phyloP scores from a whole-genome alignment of 1,139 yeast genomes.

The Yamadazyma triangularis region DNA sequence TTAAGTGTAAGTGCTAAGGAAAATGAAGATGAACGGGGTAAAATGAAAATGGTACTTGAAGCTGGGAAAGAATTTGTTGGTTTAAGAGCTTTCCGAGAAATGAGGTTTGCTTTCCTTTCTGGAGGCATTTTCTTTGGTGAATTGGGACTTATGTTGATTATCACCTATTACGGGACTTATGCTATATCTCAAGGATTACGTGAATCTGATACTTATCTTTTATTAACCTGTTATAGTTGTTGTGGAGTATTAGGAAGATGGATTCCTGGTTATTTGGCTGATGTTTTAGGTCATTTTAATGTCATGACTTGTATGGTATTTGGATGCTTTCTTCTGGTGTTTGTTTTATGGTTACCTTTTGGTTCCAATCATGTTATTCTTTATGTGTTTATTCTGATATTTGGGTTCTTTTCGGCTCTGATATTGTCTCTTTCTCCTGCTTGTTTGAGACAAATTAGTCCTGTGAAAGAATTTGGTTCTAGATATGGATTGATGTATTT shows the following conservation, averaged over 20 bases:
- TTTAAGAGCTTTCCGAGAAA: constrained; percentile 8
- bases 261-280: constrained; percentile 52
- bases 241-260: constrained; percentile 54
- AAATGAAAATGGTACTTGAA: background rate
- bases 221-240: constrained; percentile 52
- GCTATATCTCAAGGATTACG: constrained; percentile 50
- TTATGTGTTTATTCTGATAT: constrained; percentile 40
- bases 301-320: constrained; percentile 39
- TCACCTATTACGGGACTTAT: constrained; percentile 51
- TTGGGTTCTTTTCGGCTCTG: constrained; percentile 40
- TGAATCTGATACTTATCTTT: constrained; percentile 41
- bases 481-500: constrained; percentile 31
- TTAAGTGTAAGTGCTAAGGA: no score
- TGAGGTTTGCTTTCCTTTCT: constrained; percentile 16
- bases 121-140: constrained; percentile 43
- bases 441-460: constrained; percentile 27
- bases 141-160: constrained; percentile 44
- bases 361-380: constrained; percentile 33
- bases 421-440: constrained; percentile 26
- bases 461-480: constrained; percentile 23
- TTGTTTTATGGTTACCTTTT: constrained; percentile 50
- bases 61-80: background rate
- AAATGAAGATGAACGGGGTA: background rate
- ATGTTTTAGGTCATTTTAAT: constrained; percentile 50
- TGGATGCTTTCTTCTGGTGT: constrained; percentile 31